Percentiles rank a stretch among this genome's conserved stretches.
phyloP scores from a whole-genome alignment of 2,329 filamentous ascomycete species.

The Gnomoniopsis sp. region DNA sequence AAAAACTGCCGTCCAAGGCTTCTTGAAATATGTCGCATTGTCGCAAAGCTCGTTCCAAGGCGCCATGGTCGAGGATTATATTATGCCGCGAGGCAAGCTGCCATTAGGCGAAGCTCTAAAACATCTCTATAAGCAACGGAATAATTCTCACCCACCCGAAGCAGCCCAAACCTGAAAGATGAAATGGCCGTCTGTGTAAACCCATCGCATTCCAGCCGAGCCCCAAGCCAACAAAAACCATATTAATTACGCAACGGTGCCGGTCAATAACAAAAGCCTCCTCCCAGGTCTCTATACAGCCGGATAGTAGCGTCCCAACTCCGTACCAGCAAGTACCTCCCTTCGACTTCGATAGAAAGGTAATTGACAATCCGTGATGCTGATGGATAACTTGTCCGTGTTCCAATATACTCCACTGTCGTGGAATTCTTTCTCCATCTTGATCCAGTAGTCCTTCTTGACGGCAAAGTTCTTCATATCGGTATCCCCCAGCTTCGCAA shows the following conservation, averaged over 20 bases:
- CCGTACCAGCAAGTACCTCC: background rate
- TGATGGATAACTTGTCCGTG: background rate
- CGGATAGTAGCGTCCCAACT: slow-evolving; percentile 9
- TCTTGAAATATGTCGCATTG: no score
- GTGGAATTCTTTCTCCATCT: slow-evolving; percentile 60
- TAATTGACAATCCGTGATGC: slow-evolving; percentile 14
- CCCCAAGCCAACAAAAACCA: background rate
- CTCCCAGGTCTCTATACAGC: background rate
- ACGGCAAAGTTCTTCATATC: slow-evolving; percentile 68
- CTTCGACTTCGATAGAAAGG: slow-evolving; percentile 12
- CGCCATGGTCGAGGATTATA: background rate
- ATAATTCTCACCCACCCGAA: background rate
- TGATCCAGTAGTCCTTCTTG: slow-evolving; percentile 68
- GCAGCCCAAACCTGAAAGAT: no score
- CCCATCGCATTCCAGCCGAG: no score
- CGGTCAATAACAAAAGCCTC: background rate
- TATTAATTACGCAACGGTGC: no score
- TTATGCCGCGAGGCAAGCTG: slow-evolving; percentile 4
- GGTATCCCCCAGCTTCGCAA: slow-evolving; percentile 68
- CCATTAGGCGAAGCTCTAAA: background rate
- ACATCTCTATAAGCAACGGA: background rate
- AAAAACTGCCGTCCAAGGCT: background rate
- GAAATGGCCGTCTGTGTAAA: no score
- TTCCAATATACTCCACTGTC: slow-evolving; percentile 63
- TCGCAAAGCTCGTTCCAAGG: no score